Evolutionary conservation across 1,139 yeast genomes (phyloP).

Genomic region (Lodderomyces beijingensis): DNA sequence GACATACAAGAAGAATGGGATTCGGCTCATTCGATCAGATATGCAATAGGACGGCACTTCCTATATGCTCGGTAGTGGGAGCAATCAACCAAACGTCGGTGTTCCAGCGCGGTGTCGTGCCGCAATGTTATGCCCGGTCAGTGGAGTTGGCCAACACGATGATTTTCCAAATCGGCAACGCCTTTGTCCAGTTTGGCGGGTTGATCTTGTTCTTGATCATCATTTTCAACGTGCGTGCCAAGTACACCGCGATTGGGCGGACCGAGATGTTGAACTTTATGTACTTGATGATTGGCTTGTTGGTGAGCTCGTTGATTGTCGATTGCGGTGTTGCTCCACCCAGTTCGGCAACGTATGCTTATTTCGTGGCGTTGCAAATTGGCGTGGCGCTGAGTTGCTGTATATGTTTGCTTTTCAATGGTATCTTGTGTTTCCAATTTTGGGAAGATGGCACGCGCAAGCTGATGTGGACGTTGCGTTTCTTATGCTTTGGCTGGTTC

Average conservation of each 20-base stretch:
- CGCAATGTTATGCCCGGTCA: slow-evolving; percentile 79
- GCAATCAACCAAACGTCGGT: slow-evolving; percentile 23
- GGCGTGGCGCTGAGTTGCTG: slow-evolving; percentile 73
- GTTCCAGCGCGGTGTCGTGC: slow-evolving; percentile 55
- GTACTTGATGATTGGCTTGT: slow-evolving; percentile 54
- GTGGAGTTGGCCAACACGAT: slow-evolving; percentile 87
- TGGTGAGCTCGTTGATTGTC: slow-evolving; percentile 65
- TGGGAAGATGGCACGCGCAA: slow-evolving; percentile 88
- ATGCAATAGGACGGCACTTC: slow-evolving; percentile 69
- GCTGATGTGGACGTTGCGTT: slow-evolving; percentile 57
- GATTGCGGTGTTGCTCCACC: slow-evolving; percentile 95
- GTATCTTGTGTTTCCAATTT: slow-evolving; percentile 76
- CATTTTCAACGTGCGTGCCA: slow-evolving; percentile 72
- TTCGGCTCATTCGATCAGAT: slow-evolving; percentile 70
- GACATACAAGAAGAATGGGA: slow-evolving; percentile 33
- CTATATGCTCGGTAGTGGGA: slow-evolving; percentile 69
- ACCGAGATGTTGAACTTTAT: slow-evolving; percentile 77
- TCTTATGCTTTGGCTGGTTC: slow-evolving; percentile 49
- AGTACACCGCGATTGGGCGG: slow-evolving; percentile 93
- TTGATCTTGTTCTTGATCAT: slow-evolving; percentile 62
- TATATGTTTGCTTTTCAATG: slow-evolving; percentile 64
- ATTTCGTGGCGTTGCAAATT: slow-evolving; percentile 76
- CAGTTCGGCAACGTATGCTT: slow-evolving; percentile 67
- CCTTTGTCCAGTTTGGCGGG: slow-evolving; percentile 78
- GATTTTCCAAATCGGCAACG: slow-evolving; percentile 87